Conservation (phyloP, 805 yeast genomes). For the Metschnikowia koreensis region DNA sequence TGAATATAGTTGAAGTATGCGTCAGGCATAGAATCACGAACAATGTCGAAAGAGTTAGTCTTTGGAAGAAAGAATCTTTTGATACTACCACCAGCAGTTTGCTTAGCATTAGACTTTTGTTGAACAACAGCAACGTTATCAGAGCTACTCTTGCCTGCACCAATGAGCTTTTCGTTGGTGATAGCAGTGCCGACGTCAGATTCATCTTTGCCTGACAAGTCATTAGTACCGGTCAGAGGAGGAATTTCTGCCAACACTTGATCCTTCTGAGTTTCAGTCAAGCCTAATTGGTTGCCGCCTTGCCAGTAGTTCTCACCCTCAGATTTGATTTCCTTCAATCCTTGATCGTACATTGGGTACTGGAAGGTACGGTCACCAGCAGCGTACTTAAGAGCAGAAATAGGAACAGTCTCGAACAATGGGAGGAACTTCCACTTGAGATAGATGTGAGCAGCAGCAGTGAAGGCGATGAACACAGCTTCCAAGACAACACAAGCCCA, state of each 20-base stretch:
- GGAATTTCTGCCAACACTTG: slow-evolving; percentile 15
- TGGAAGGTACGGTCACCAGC: slow-evolving; percentile 39
- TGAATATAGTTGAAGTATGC: slow-evolving; percentile 39
- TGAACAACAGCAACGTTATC: slow-evolving; percentile 1
- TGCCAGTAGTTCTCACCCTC: slow-evolving; percentile 51
- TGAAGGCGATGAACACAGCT: slow-evolving; percentile 54
- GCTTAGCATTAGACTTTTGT: not conserved
- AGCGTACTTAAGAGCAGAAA: slow-evolving; percentile 55
- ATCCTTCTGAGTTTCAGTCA: slow-evolving; percentile 17
- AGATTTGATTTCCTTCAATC: slow-evolving; percentile 52
- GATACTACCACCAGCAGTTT: slow-evolving; percentile 9
- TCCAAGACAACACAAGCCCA: slow-evolving; percentile 79
- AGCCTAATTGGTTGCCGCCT: slow-evolving; percentile 44
- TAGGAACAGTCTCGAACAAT: slow-evolving; percentile 65
- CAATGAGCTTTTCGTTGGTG: slow-evolving; percentile 10
- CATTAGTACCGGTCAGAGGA: not conserved
- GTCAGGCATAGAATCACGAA: slow-evolving; percentile 46
- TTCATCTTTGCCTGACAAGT: slow-evolving; percentile 10
- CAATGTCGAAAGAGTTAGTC: slow-evolving; percentile 44
- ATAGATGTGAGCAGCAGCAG: slow-evolving; percentile 59
- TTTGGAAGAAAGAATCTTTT: slow-evolving; percentile 43
- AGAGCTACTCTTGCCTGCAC: slow-evolving; percentile 3
- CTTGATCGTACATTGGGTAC: slow-evolving; percentile 70
- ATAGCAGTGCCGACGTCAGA: slow-evolving; percentile 13
- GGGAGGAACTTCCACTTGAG: slow-evolving; percentile 60